phyloP scores from a whole-genome alignment of 2,329 filamentous ascomycete genomes.

The Fusarium pseudograminearum region DNA sequence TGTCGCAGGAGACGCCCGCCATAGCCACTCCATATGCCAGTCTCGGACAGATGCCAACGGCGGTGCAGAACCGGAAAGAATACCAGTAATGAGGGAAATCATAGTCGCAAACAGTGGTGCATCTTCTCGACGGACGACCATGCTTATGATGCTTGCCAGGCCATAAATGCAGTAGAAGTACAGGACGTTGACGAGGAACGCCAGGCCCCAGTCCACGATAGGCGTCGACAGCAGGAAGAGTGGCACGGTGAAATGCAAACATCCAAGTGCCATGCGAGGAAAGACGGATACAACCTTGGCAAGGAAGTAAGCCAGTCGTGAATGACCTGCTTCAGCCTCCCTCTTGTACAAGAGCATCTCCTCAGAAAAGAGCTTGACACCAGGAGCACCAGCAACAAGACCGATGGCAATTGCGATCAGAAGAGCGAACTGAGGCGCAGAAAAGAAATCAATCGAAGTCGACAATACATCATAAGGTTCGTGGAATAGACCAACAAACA shows the following conservation, averaged over 20 bases:
- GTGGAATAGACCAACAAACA: conserved; percentile 66
- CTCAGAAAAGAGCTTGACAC: conserved; percentile 66
- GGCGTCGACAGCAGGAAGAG: conserved; percentile 63
- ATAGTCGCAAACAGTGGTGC: conserved; percentile 68
- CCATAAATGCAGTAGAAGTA: conserved; percentile 72
- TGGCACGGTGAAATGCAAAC: conserved; percentile 66
- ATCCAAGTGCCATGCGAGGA: conserved; percentile 63
- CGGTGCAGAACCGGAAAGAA: conserved; percentile 66
- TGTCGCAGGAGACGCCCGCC: conserved; percentile 64
- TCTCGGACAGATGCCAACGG: conserved; percentile 59
- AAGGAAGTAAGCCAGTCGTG: conserved; percentile 66
- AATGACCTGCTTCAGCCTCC: conserved; percentile 68
- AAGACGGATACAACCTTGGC: conserved; percentile 66
- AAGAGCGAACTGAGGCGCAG: conserved; percentile 65
- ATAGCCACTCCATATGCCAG: conserved; percentile 68
- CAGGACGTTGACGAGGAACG: conserved; percentile 63
- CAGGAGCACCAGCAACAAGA: conserved; percentile 63
- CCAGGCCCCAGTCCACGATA: conserved; percentile 61
- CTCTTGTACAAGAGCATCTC: conserved; percentile 60
- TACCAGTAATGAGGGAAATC: conserved; percentile 64
- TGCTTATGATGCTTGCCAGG: conserved; percentile 63
- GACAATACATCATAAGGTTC: conserved; percentile 64
- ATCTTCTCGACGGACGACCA: conserved; percentile 67
- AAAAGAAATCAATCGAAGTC: conserved; percentile 61
- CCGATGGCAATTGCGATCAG: conserved; percentile 67